A percentile compares a stretch with the other conserved stretches of the same genome.
Conservation (phyloP, 2,329 filamentous ascomycete genomes). For the Ascochyta viciae-villosae region DNA sequence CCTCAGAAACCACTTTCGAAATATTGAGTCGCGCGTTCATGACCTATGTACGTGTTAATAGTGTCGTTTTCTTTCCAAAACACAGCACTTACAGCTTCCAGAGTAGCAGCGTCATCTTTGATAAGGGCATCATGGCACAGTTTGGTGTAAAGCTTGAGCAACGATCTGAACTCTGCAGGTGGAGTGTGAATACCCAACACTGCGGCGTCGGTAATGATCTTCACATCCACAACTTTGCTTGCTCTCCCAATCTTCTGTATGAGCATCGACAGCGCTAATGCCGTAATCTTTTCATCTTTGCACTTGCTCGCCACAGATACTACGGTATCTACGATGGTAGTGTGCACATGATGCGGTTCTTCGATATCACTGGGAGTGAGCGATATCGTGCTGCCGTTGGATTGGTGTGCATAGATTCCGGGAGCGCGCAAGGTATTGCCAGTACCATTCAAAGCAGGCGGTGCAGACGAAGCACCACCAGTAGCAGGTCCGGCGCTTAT, state of each 20-base stretch:
- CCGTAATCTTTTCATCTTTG: slow-evolving; percentile 89
- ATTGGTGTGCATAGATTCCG: slow-evolving; percentile 54
- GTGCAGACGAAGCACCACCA: slow-evolving; percentile 57
- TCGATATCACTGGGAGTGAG: slow-evolving; percentile 77
- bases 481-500: slow-evolving; percentile 73
- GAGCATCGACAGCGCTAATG: slow-evolving; percentile 91
- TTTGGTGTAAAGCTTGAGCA: slow-evolving; percentile 83
- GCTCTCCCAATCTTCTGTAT: slow-evolving; percentile 94
- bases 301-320: slow-evolving; percentile 85
- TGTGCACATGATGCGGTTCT: slow-evolving; percentile 77
- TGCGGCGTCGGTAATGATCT: slow-evolving; percentile 84
- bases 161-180: slow-evolving; percentile 80
- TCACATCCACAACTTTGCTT: slow-evolving; percentile 78
- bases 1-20: slow-evolving; percentile 72
- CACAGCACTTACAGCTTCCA: slow-evolving; percentile 69
- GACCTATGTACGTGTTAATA: slow-evolving; percentile 57
- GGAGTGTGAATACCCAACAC: slow-evolving; percentile 78
- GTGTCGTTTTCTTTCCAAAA: background rate
- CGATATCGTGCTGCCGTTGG: slow-evolving; percentile 78
- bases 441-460: slow-evolving; percentile 57
- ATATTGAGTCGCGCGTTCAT: slow-evolving; percentile 81
- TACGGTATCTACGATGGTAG: slow-evolving; percentile 93
- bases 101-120: slow-evolving; percentile 70
- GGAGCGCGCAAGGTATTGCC: slow-evolving; percentile 53
- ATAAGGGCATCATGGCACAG: slow-evolving; percentile 76